phyloP scores from a whole-genome alignment of 2,329 filamentous ascomycete species.

The Neonectria neomacrospora region DNA sequence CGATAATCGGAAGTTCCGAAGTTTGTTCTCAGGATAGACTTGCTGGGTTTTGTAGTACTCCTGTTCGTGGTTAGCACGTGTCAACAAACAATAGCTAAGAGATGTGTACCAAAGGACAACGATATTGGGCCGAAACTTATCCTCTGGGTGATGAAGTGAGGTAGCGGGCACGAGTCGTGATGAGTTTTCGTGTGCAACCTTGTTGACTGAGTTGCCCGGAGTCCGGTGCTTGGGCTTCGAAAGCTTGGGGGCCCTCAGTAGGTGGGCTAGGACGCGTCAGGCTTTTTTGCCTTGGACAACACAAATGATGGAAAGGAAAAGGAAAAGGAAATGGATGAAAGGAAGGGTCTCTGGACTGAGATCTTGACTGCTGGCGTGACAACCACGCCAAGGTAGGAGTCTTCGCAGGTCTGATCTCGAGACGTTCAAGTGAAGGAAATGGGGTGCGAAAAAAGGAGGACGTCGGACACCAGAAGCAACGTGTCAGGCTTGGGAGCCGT shows the following conservation, averaged over 20 bases:
- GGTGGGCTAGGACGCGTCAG: too few species aligned
- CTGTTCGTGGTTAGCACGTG: neutral
- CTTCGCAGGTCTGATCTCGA: neutral
- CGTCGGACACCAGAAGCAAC: neutral
- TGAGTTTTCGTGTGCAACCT: too few species aligned
- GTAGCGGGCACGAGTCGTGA: too few species aligned
- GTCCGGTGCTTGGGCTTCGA: too few species aligned
- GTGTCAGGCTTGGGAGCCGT: neutral
- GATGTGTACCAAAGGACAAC: neutral
- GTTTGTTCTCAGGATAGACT: neutral
- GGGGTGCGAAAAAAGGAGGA: neutral
- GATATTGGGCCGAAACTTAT: too few species aligned
- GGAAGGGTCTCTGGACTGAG: too few species aligned
- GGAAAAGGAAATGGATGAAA: too few species aligned
- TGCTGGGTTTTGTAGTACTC: neutral
- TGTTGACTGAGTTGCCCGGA: too few species aligned
- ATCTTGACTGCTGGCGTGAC: neutral
- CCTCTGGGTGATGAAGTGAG: too few species aligned
- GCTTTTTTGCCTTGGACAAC: too few species aligned
- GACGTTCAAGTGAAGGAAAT: neutral
- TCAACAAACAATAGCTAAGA: neutral
- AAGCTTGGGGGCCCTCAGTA: too few species aligned
- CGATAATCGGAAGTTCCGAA: neutral
- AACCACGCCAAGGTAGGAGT: neutral
- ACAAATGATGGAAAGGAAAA: too few species aligned